phyloP scores from a whole-genome alignment of 208 protist genomes.

The Trypanosoma boissoni region DNA sequence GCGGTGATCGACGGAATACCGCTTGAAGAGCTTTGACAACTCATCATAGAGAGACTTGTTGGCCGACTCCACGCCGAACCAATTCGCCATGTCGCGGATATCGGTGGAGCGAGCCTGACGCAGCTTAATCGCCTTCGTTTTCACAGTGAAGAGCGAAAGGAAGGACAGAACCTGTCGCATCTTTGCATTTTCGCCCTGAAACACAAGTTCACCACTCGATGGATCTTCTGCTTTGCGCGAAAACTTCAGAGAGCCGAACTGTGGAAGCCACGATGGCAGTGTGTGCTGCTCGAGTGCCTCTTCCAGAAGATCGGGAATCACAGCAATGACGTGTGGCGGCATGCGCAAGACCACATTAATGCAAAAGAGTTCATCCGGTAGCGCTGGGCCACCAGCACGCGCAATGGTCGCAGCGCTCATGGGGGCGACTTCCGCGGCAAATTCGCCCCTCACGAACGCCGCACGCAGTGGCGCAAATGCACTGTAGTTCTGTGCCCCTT shows the following conservation, averaged over 20 bases:
- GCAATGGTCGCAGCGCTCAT: slow-evolving; percentile 36
- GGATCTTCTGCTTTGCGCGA: slow-evolving; percentile 67
- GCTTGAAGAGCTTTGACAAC: slow-evolving; percentile 82
- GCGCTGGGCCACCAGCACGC: slow-evolving; percentile 29
- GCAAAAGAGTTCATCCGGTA: slow-evolving; percentile 65
- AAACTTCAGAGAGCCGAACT: slow-evolving; percentile 79
- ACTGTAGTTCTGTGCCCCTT: slow-evolving; percentile 36
- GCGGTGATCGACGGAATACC: slow-evolving; percentile 86
- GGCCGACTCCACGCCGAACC: slow-evolving; percentile 81
- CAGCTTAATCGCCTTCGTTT: slow-evolving; percentile 53
- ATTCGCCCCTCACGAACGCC: slow-evolving; percentile 43
- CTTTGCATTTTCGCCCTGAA: slow-evolving; percentile 69
- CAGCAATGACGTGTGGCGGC: slow-evolving; percentile 50
- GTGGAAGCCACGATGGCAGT: slow-evolving; percentile 74
- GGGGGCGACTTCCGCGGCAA: slow-evolving; percentile 50
- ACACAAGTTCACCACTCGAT: slow-evolving; percentile 78
- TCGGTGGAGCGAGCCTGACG: slow-evolving; percentile 79
- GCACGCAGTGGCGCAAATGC: slow-evolving; percentile 44
- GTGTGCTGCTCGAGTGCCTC: slow-evolving; percentile 47
- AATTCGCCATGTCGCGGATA: slow-evolving; percentile 75
- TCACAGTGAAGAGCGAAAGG: slow-evolving; percentile 78
- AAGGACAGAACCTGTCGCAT: slow-evolving; percentile 69
- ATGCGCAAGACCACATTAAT: slow-evolving; percentile 66
- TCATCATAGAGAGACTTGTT: slow-evolving; percentile 81
- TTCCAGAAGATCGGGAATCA: slow-evolving; percentile 80